phyloP scores from a whole-genome alignment of 257 asterid species.

The Solanum rostratum region DNA sequence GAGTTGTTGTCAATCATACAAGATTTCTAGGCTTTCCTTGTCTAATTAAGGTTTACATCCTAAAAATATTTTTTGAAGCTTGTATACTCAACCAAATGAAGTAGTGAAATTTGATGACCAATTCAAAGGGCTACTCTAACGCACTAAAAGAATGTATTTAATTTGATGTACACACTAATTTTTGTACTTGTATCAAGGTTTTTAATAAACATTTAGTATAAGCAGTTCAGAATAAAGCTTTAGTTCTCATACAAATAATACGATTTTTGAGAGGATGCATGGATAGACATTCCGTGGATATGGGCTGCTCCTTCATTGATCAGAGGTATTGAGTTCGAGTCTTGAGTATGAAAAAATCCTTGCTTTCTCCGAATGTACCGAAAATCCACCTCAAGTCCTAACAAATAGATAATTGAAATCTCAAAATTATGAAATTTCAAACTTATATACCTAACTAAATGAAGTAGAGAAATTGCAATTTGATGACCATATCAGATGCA shows the following conservation, averaged over 20 bases:
- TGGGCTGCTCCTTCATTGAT: fast-evolving
- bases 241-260: not conserved
- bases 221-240: not conserved
- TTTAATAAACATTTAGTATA: not conserved
- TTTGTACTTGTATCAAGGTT: not conserved
- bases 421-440: not conserved
- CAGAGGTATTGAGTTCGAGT: too few relatives aligned
- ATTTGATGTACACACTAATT: not conserved
- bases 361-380: too few relatives aligned
- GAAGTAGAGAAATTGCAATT: not conserved
- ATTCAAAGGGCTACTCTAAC: not conserved
- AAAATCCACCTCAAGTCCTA: not conserved
- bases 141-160: not conserved
- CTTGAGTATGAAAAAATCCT: too few relatives aligned
- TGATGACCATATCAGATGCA: not conserved
- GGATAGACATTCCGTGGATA: too few relatives aligned
- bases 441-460: not conserved
- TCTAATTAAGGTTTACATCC: not conserved
- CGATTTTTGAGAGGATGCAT: not conserved
- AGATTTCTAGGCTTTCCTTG: not conserved
- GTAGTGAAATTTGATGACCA: not conserved
- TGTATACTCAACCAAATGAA: constrained; percentile 7
- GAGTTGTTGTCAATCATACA: constrained; percentile 53
- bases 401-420: not conserved
- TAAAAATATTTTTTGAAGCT: not conserved